These are phyloP conservation scores for Iodosphaeria phyllophila DNA, from an alignment of 2,329 filamentous ascomycete species.

Conservation along the genomic window DNA sequence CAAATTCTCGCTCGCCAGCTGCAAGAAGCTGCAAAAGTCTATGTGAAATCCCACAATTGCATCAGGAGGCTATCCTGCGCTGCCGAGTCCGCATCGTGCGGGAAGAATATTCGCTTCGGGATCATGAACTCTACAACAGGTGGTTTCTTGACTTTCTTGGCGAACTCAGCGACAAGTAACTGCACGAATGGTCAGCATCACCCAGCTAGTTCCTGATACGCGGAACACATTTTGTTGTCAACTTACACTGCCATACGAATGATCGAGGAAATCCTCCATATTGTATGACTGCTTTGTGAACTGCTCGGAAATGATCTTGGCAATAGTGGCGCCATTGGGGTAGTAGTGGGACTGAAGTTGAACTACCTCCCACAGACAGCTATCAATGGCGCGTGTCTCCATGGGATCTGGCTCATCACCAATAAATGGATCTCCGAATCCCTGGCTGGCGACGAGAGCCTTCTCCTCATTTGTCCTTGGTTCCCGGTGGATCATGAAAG, in stretches of 20 bases:
- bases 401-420: slow-evolving; percentile 64
- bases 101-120: slow-evolving; percentile 60
- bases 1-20: too few species aligned
- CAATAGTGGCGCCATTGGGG: slow-evolving; percentile 85
- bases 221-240: not conserved
- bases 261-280: slow-evolving; percentile 92
- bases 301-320: slow-evolving; percentile 86
- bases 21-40: too few species aligned
- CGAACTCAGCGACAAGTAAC: slow-evolving; percentile 71
- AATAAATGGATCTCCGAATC: slow-evolving; percentile 56
- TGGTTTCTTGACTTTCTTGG: slow-evolving; percentile 66
- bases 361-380: slow-evolving; percentile 86
- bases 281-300: slow-evolving; percentile 94
- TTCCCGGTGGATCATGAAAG: slow-evolving; percentile 87
- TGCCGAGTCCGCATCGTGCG: slow-evolving; percentile 26
- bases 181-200: slow-evolving; percentile 17
- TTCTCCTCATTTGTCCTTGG: slow-evolving; percentile 37
- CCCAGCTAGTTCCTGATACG: too few species aligned
- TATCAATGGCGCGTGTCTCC: slow-evolving; percentile 74
- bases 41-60: slow-evolving; percentile 40
- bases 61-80: slow-evolving; percentile 35
- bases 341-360: slow-evolving; percentile 88
- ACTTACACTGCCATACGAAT: slow-evolving; percentile 66
- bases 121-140: slow-evolving; percentile 91
- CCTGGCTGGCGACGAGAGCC: slow-evolving; percentile 38